Evolutionary conservation across 1,284 basidiomycete genomes (phyloP).

Genomic region (Bjerkandera adusta): DNA sequence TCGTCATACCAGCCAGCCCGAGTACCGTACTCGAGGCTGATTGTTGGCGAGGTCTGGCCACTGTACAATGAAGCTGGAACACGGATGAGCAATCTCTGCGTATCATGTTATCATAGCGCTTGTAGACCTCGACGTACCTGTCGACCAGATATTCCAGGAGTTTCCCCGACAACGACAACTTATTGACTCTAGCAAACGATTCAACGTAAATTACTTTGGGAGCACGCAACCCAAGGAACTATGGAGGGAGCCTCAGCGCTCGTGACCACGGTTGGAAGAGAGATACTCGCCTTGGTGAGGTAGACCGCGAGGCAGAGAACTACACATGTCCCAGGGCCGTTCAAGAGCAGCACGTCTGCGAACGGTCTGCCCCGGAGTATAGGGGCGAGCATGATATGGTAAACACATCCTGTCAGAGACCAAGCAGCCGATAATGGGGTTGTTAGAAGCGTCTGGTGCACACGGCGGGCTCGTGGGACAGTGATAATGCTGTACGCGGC

Average conservation of each 20-base stretch:
- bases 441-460: slow-evolving; percentile 76
- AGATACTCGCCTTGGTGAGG: slow-evolving; percentile 66
- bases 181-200: slow-evolving; percentile 87
- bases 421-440: slow-evolving; percentile 61
- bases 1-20: slow-evolving; percentile 63
- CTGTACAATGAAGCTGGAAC: slow-evolving; percentile 77
- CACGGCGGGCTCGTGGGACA: slow-evolving; percentile 83
- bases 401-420: slow-evolving; percentile 60
- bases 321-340: slow-evolving; percentile 95
- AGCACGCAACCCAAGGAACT: slow-evolving; percentile 76
- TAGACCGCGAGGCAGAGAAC: slow-evolving; percentile 75
- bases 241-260: slow-evolving; percentile 12
- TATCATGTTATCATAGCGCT: background rate
- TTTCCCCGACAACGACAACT: slow-evolving; percentile 83
- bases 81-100: no score
- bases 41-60: slow-evolving; percentile 66
- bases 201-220: slow-evolving; percentile 89
- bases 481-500: slow-evolving; percentile 50
- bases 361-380: slow-evolving; percentile 40
- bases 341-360: slow-evolving; percentile 83
- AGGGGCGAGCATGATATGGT: slow-evolving; percentile 54
- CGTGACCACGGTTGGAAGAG: slow-evolving; percentile 4
- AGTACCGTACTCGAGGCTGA: slow-evolving; percentile 44
- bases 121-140: slow-evolving; percentile 63
- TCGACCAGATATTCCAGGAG: slow-evolving; percentile 83